These are phyloP conservation scores for Miscanthus lutarioriparius DNA, from an alignment of 176 grass and related monocot species.

Conservation along the genomic window DNA sequence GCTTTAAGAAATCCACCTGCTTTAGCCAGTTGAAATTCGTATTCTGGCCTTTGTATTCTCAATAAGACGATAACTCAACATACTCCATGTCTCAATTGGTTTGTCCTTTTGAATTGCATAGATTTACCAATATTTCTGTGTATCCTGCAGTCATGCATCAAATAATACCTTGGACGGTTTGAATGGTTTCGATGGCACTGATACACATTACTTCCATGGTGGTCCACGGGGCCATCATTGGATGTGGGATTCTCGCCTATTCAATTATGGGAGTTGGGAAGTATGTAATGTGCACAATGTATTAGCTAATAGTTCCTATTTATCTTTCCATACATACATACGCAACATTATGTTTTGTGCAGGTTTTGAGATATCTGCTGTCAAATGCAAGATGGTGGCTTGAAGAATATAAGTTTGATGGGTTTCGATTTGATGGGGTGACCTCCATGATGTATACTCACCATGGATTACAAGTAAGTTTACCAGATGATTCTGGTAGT, in stretches of 20 bases:
- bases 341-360: slow-evolving; percentile 27
- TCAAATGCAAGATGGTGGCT: slow-evolving; percentile 99
- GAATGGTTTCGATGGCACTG: slow-evolving; percentile 93
- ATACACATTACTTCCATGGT: slow-evolving; percentile 93
- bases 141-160: slow-evolving; percentile 78
- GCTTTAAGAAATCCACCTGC: not conserved
- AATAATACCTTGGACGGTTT: slow-evolving; percentile 91
- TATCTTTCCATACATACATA: slow-evolving; percentile 35
- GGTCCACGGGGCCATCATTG: slow-evolving; percentile 87
- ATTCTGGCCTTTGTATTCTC: not conserved
- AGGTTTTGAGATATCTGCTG: slow-evolving; percentile 88
- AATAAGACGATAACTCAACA: not conserved
- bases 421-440: slow-evolving; percentile 95
- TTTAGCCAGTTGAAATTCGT: slow-evolving; percentile 18
- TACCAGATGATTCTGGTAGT: slow-evolving; percentile 23
- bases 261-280: slow-evolving; percentile 98
- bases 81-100: slow-evolving; percentile 6
- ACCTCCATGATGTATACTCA: slow-evolving; percentile 99
- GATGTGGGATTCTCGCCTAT: slow-evolving; percentile 99
- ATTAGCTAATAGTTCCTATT: slow-evolving; percentile 24
- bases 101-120: slow-evolving; percentile 32
- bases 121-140: slow-evolving; percentile 29
- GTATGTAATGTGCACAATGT: slow-evolving; percentile 42
- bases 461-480: slow-evolving; percentile 83
- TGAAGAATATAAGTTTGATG: slow-evolving; percentile 96